Conservation (phyloP, 768 basidiomycete species). For the Cystobasidium onofrii region DNA sequence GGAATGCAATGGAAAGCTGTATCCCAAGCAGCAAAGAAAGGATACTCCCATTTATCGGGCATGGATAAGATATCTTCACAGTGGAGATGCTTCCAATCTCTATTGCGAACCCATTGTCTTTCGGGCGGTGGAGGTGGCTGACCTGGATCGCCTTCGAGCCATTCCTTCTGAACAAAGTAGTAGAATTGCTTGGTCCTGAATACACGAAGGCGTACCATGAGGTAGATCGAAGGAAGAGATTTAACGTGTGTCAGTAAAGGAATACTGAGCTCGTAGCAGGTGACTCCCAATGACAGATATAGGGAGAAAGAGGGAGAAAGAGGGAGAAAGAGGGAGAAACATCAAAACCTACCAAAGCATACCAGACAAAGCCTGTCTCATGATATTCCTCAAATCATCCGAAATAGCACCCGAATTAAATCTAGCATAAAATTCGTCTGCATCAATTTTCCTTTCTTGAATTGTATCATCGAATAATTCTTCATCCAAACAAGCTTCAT, state of each 20-base stretch:
- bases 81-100: slow-evolving; percentile 90
- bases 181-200: slow-evolving; percentile 82
- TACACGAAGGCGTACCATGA: neutral
- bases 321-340: neutral
- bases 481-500: slow-evolving; percentile 77
- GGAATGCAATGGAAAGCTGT: slow-evolving; percentile 97
- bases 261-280: too few relatives aligned
- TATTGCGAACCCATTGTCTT: slow-evolving; percentile 74
- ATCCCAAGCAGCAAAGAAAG: slow-evolving; percentile 79
- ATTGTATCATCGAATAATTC: slow-evolving; percentile 76
- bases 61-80: slow-evolving; percentile 93
- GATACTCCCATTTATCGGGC: slow-evolving; percentile 99
- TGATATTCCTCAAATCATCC: slow-evolving; percentile 89
- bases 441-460: slow-evolving; percentile 83
- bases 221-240: too few relatives aligned
- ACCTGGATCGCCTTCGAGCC: slow-evolving; percentile 89
- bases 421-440: slow-evolving; percentile 86
- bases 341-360: slow-evolving; percentile 73
- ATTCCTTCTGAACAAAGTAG: slow-evolving; percentile 89
- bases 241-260: too few relatives aligned
- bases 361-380: slow-evolving; percentile 88
- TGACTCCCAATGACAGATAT: too few relatives aligned
- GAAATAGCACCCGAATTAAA: slow-evolving; percentile 74
- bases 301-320: too few relatives aligned
- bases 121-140: slow-evolving; percentile 90